These are phyloP conservation scores for Solanum verrucosum DNA, from an alignment of 257 asterid species.

Conservation along the genomic window DNA sequence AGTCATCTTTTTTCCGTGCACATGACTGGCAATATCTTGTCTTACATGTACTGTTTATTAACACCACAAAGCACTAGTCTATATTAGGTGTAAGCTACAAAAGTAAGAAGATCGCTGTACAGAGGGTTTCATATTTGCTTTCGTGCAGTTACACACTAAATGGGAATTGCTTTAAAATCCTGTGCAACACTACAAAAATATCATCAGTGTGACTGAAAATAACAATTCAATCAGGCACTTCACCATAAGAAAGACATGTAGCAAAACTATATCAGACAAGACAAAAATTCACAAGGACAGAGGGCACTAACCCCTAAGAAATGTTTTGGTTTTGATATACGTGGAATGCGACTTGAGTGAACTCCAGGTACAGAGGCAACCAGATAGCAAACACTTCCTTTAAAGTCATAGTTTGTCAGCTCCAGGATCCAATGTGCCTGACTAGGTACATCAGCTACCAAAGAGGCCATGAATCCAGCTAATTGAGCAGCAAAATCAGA, in stretches of 20 bases:
- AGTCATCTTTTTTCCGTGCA: not conserved
- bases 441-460: slow-evolving; percentile 64
- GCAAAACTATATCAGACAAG: not conserved
- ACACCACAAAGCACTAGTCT: not conserved
- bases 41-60: not conserved
- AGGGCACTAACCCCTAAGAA: slow-evolving; percentile 41
- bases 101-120: not conserved
- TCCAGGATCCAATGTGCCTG: slow-evolving; percentile 82
- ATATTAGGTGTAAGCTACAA: not conserved
- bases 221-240: not conserved
- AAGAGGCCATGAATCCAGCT: slow-evolving; percentile 72
- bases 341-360: slow-evolving; percentile 41
- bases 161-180: not conserved
- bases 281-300: not conserved
- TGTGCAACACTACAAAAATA: not conserved
- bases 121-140: not conserved
- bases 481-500: slow-evolving; percentile 78
- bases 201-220: not conserved
- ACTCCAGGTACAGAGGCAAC: slow-evolving; percentile 85
- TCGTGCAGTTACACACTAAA: not conserved
- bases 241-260: not conserved
- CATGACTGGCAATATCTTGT: not conserved
- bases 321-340: slow-evolving; percentile 32
- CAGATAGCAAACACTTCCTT: slow-evolving; percentile 58
- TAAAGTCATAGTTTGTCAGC: slow-evolving; percentile 56